phyloP scores from a whole-genome alignment of 2,329 filamentous ascomycete species.

The Orbilia brochopaga region DNA sequence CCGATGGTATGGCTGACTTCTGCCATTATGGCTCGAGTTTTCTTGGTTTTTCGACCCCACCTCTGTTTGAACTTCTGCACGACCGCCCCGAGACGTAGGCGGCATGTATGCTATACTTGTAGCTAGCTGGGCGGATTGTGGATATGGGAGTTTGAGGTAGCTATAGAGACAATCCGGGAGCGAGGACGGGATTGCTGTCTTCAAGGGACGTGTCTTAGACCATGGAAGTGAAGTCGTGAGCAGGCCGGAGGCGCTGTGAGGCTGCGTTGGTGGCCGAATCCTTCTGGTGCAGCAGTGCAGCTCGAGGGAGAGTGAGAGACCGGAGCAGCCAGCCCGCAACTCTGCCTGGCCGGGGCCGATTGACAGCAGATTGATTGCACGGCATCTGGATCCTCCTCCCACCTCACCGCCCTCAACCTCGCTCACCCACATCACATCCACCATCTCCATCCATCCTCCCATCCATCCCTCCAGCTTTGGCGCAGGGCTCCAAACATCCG shows the following conservation, averaged over 20 bases:
- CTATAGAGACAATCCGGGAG: background rate
- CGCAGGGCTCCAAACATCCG: background rate
- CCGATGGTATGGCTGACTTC: conserved; percentile 19
- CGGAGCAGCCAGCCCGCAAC: background rate
- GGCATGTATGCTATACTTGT: too few species aligned
- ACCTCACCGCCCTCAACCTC: conserved; percentile 2
- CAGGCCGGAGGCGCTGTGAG: conserved; percentile 6
- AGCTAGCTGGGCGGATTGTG: too few species aligned
- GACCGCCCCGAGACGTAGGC: too few species aligned
- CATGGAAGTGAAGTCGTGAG: background rate
- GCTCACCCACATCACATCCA: conserved; percentile 14
- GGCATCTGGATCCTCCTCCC: conserved; percentile 12
- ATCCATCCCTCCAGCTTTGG: conserved; percentile 1
- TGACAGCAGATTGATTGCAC: too few species aligned
- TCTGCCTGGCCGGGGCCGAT: too few species aligned
- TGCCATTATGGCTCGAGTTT: conserved; percentile 44
- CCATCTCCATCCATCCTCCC: conserved; percentile 17
- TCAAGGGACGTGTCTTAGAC: conserved; percentile 29
- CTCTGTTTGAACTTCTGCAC: conserved; percentile 22
- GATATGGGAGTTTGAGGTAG: too few species aligned
- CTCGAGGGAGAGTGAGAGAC: too few species aligned
- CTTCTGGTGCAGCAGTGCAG: conserved; percentile 15
- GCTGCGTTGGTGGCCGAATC: conserved; percentile 41
- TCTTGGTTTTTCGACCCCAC: conserved; percentile 48
- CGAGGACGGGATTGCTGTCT: conserved; percentile 5